Conservation (phyloP, 345 rosid species). For the Orychophragmus violaceus region DNA sequence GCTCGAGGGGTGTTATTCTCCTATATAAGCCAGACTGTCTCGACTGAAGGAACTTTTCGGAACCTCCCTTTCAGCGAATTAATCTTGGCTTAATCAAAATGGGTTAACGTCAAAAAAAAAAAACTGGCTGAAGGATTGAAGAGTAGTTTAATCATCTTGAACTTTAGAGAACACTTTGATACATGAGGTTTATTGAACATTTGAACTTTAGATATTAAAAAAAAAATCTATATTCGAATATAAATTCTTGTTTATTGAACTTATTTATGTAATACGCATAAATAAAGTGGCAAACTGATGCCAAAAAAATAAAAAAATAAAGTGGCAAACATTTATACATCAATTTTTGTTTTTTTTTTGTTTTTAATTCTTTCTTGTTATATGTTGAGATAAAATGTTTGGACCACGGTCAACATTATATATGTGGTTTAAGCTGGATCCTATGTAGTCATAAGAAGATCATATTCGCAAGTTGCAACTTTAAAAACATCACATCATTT, state of each 20-base stretch:
- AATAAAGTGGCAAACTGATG: too few species aligned
- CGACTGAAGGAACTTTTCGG: too few species aligned
- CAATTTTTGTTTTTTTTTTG: background rate
- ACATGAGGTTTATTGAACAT: too few species aligned
- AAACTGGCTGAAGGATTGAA: background rate
- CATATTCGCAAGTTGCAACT: conserved; percentile 17
- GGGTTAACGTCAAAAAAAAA: too few species aligned
- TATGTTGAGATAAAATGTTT: background rate
- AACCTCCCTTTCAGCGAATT: too few species aligned
- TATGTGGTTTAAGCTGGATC: conserved; percentile 11
- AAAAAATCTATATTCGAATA: background rate
- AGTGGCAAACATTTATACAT: background rate
- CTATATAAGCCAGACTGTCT: too few species aligned
- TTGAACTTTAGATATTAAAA: background rate
- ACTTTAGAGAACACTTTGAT: background rate
- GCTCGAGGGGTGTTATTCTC: too few species aligned
- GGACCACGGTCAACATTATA: too few species aligned
- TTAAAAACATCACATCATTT: conserved; percentile 6
- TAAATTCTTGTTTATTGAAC: background rate
- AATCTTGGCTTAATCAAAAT: too few species aligned
- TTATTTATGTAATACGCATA: background rate
- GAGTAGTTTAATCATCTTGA: background rate
- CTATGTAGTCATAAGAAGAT: background rate
- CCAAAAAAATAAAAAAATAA: too few species aligned
- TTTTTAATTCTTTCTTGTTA: background rate